Evolutionary conservation across 1,284 basidiomycete species (phyloP).

Genomic region (Anthracocystis panici-leucophaei): DNA sequence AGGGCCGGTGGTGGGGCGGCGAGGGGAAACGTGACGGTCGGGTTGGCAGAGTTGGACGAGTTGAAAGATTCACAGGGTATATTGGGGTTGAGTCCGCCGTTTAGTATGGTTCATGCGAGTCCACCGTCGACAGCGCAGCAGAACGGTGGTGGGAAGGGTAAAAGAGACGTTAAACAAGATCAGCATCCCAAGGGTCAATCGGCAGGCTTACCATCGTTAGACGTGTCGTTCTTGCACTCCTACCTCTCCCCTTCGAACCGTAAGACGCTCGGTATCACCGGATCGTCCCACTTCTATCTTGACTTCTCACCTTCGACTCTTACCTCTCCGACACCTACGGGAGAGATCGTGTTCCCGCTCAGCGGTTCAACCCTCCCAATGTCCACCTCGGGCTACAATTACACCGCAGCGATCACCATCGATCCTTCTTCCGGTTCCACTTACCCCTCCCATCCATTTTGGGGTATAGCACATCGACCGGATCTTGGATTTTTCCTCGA

Average conservation of each 20-base stretch:
- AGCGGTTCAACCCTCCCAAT: constrained; percentile 13
- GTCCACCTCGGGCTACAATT: constrained; percentile 1
- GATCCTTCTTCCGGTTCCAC: constrained; percentile 20
- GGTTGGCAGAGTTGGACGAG: constrained; percentile 15
- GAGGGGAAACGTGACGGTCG: constrained; percentile 16
- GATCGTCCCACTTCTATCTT: constrained; percentile 28
- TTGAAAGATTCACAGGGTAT: constrained; percentile 27
- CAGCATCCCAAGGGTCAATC: neutral
- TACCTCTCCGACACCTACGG: neutral
- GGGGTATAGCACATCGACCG: constrained; percentile 36
- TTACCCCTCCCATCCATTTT: constrained; percentile 22
- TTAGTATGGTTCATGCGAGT: constrained; percentile 6
- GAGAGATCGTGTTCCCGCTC: constrained; percentile 36
- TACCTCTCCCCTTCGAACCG: constrained; percentile 12
- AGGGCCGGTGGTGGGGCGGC: constrained; percentile 11
- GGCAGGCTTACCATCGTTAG: constrained; percentile 1
- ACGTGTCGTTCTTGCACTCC: constrained; percentile 27
- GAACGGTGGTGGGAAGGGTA: constrained; percentile 1
- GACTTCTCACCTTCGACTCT: constrained; percentile 2
- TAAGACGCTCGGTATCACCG: constrained; percentile 16
- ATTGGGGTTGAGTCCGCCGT: constrained; percentile 37
- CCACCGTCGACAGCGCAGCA: neutral
- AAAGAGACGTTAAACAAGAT: neutral
- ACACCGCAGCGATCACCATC: constrained; percentile 2
- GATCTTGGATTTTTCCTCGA: constrained; percentile 24